Percentiles rank a stretch among this genome's conserved stretches.
These are phyloP conservation scores for Aegilops sharonensis DNA, from an alignment of 176 grass and related monocot species.

Conservation along the genomic window DNA sequence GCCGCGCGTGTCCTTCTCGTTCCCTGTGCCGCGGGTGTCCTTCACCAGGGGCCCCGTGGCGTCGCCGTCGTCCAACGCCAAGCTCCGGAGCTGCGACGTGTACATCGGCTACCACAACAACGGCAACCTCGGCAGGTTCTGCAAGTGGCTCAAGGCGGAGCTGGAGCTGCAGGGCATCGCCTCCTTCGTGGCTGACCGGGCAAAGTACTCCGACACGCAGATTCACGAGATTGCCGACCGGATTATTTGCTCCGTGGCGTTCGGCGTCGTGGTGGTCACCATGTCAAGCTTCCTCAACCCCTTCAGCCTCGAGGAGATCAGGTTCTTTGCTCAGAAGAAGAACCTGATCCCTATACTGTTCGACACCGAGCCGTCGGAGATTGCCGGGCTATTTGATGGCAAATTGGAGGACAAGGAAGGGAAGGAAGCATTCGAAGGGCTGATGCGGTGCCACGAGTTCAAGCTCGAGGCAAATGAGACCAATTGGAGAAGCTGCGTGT, in stretches of 20 bases:
- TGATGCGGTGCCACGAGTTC: slow-evolving; percentile 80
- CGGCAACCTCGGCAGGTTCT: slow-evolving; percentile 78
- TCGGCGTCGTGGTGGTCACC: slow-evolving; percentile 77
- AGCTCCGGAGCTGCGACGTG: slow-evolving; percentile 87
- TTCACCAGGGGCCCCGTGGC: slow-evolving; percentile 65
- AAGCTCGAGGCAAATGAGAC: slow-evolving; percentile 88
- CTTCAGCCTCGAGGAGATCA: slow-evolving; percentile 89
- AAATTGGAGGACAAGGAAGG: slow-evolving; percentile 90
- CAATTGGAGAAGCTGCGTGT: slow-evolving; percentile 81
- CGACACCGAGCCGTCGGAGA: slow-evolving; percentile 65
- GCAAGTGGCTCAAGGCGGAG: slow-evolving; percentile 94
- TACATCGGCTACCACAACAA: slow-evolving; percentile 95
- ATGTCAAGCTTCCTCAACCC: slow-evolving; percentile 83
- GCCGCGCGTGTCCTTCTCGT: slow-evolving; percentile 86
- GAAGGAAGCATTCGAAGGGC: slow-evolving; percentile 82
- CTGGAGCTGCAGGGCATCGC: slow-evolving; percentile 96
- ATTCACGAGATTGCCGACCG: slow-evolving; percentile 92
- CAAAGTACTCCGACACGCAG: slow-evolving; percentile 83
- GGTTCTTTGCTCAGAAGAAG: slow-evolving; percentile 98
- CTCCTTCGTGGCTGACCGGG: slow-evolving; percentile 82
- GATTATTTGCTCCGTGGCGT: slow-evolving; percentile 80
- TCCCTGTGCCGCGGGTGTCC: slow-evolving; percentile 86
- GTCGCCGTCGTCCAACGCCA: slow-evolving; percentile 85
- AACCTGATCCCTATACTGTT: slow-evolving; percentile 85
- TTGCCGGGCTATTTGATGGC: slow-evolving; percentile 60